Base-by-base conservation (phyloP, 2,329 filamentous ascomycete genomes). In the Podosphaera leucotricha region DNA sequence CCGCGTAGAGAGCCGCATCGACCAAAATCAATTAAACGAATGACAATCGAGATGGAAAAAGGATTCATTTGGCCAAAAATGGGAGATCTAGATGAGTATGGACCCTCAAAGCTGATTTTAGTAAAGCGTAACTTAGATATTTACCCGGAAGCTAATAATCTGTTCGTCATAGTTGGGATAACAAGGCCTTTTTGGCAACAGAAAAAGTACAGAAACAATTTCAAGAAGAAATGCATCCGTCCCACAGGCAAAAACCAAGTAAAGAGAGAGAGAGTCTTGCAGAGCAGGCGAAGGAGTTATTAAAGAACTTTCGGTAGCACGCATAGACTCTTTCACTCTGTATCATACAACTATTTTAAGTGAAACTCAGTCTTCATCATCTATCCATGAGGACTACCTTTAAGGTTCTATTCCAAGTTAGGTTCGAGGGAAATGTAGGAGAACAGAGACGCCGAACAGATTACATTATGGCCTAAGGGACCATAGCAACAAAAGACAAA, bases 41-140 rank as follows among this genome's bases (percentile, higher is more conserved):
- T 98, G 90, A 92, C 80, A 37, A 83, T 92, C 38, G 82, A 94
- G 67, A 72, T 98, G 65, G 73, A 70, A 48, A 66, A 77, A 65
- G 83, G 86, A 3, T 98, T 98, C 64, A 75, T 81, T 46, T 95
- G 83, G 80, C 90, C 90, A 1, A 70, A 75, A 50, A 61, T 43
- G 8, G 57, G 51, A 50, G 4, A 56, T 16, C 19, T 42, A 8
- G 6, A 7, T 22, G n/a, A 35, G 39, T 40, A 38, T 19, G 15
- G 7, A 28, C 22, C 43, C 45, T 10, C 21, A 11, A 13, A 41
- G 11, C 15, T 20, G 13, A 15, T 33, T 6, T 21, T 36, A n/a
- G 36, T 38, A 16, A n/a, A n/a, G n/a, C n/a, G n/a, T n/a, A n/a
- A n/a, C n/a, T n/a, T n/a, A n/a, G n/a, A n/a, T n/a, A n/a, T n/a